Percentiles rank a stretch among this genome's conserved stretches.
These are phyloP conservation scores for Senna tora DNA, from an alignment of 306 rosid species.

Conservation along the genomic window DNA sequence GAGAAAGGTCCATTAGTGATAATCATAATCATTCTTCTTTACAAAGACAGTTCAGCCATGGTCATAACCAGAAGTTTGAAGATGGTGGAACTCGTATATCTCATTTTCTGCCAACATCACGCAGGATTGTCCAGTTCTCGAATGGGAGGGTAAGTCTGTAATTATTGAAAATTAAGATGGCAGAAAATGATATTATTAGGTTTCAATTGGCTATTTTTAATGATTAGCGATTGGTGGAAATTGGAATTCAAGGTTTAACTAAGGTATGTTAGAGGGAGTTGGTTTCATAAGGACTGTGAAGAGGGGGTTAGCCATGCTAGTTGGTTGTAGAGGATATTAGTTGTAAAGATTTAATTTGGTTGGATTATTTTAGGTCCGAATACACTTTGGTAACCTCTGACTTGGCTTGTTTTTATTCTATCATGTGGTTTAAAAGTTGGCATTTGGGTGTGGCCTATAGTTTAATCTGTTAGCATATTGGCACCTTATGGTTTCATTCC, in stretches of 20 bases:
- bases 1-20: slow-evolving; percentile 78
- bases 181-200: slow-evolving; percentile 27
- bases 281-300: neutral
- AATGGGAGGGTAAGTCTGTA: slow-evolving; percentile 85
- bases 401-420: no score
- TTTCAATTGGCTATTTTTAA: slow-evolving; percentile 16
- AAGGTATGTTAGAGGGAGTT: neutral
- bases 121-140: slow-evolving; percentile 93
- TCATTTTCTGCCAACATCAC: slow-evolving; percentile 91
- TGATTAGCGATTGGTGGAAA: slow-evolving; percentile 1
- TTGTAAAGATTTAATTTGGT: no score
- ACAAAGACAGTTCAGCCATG: slow-evolving; percentile 76
- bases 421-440: no score
- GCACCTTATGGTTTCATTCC: no score
- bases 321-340: neutral
- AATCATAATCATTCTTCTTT: slow-evolving; percentile 65
- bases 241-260: slow-evolving; percentile 10
- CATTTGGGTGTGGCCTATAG: no score
- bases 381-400: no score
- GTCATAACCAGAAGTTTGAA: slow-evolving; percentile 76
- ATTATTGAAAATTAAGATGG: slow-evolving; percentile 31
- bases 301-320: neutral
- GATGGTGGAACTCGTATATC: slow-evolving; percentile 77
- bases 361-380: no score
- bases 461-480: no score